Evolutionary conservation across 2,329 filamentous ascomycete genomes (phyloP).

Genomic region (Colletotrichum tabaci): DNA sequence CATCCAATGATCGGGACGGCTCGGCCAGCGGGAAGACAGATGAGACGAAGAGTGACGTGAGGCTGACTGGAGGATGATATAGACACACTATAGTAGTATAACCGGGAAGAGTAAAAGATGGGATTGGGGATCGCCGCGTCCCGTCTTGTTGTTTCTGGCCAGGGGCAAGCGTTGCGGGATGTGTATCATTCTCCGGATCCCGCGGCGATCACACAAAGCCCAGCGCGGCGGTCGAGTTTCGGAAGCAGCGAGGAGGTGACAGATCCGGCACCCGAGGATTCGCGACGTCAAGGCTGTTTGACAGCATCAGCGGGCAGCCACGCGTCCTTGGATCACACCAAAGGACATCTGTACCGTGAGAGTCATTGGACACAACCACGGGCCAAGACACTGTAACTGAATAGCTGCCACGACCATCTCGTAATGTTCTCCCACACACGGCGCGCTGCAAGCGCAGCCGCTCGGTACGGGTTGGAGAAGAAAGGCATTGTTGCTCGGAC

Average conservation of each 20-base stretch:
- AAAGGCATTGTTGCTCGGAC: conserved; percentile 28
- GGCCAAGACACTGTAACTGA: background rate
- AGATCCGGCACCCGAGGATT: conserved; percentile 13
- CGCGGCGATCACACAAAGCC: conserved; percentile 39
- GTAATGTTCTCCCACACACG: background rate
- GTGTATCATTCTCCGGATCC: conserved; percentile 38
- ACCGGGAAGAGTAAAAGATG: conserved; percentile 1
- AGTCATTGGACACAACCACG: conserved; percentile 1
- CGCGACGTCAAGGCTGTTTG: conserved; percentile 5
- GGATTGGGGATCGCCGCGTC: conserved; percentile 13
- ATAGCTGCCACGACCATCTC: background rate
- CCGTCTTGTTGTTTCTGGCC: conserved; percentile 24
- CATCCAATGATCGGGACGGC: conserved; percentile 18
- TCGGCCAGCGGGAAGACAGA: conserved; percentile 31
- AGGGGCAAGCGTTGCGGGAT: conserved; percentile 28
- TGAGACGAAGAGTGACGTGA: conserved; percentile 30
- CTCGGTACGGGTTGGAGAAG: conserved; percentile 26
- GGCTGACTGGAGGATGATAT: conserved; percentile 14
- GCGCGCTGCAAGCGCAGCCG: conserved; percentile 19
- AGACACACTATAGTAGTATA: conserved; percentile 9
- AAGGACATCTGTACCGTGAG: background rate
- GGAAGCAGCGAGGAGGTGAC: conserved; percentile 14
- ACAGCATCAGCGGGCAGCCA: conserved; percentile 15
- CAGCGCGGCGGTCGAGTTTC: conserved; percentile 5
- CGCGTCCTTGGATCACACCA: background rate